Conservation (phyloP, 257 asterid genomes). For the Jasminum sambac region DNA sequence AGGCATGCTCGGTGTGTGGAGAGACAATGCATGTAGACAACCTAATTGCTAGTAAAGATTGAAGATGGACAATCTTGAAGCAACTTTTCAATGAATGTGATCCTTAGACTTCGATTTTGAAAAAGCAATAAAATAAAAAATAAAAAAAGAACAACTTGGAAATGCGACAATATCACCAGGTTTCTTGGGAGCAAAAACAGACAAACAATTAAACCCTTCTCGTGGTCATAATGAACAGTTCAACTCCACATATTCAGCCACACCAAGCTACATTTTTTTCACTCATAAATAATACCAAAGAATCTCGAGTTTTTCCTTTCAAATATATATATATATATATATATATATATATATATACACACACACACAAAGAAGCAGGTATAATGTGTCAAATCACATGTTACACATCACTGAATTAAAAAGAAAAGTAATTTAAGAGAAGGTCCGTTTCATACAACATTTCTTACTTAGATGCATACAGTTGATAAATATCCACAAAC, state of each 20-base stretch:
- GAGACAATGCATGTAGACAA: background rate
- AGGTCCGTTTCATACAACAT: background rate
- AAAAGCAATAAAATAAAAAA: too few relatives aligned
- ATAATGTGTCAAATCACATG: background rate
- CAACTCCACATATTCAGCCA: background rate
- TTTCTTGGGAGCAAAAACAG: background rate
- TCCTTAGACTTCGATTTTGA: too few relatives aligned
- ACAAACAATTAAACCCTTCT: background rate
- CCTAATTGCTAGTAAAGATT: background rate
- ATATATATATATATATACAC: too few relatives aligned
- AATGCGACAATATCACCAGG: background rate
- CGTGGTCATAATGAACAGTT: background rate
- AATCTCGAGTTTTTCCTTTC: background rate
- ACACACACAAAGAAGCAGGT: background rate
- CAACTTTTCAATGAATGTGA: background rate
- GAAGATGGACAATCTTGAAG: background rate
- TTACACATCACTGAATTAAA: background rate
- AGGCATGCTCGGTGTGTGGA: background rate
- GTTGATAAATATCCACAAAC: background rate
- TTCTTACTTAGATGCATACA: background rate
- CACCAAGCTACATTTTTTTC: background rate
- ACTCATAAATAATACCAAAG: background rate
- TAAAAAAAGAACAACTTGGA: background rate
- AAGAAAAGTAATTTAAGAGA: background rate
- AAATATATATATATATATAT: too few relatives aligned